Percentiles rank a stretch among this genome's conserved stretches.
phyloP scores from a whole-genome alignment of 140 eudicot species.

The Oenanthe javanica region DNA sequence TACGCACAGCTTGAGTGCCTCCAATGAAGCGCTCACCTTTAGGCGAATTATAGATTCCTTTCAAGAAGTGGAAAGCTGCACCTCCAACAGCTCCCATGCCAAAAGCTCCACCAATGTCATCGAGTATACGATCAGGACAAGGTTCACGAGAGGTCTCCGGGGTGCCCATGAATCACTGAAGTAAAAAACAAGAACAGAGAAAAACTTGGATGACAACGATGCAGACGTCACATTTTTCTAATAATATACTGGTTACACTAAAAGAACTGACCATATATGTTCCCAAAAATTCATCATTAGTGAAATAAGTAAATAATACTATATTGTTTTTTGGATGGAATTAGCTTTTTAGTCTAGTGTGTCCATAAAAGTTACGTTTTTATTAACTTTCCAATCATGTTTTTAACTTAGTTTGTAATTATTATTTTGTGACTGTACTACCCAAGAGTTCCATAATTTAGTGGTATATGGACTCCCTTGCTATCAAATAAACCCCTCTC shows the following conservation, averaged over 20 bases:
- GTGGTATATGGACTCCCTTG: neutral
- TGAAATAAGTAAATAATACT: too few relatives aligned
- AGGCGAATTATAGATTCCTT: conserved; percentile 10
- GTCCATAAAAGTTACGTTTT: neutral
- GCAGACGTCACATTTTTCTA: neutral
- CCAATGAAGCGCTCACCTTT: conserved; percentile 43
- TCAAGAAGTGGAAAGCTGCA: conserved; percentile 13
- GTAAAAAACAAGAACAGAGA: neutral
- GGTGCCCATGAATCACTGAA: conserved; percentile 10
- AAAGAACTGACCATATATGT: neutral
- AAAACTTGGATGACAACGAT: neutral
- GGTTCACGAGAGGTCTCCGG: conserved; percentile 15
- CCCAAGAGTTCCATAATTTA: too few relatives aligned
- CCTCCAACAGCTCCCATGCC: conserved; percentile 17
- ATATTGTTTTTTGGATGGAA: neutral
- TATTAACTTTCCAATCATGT: neutral
- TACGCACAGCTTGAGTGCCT: conserved; percentile 48
- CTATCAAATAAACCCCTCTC: neutral
- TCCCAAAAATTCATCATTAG: neutral
- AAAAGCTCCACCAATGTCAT: conserved; percentile 12
- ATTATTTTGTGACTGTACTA: neutral
- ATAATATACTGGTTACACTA: neutral
- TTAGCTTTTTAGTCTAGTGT: neutral
- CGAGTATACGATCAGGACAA: conserved; percentile 11
- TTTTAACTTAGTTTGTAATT: neutral